Base-by-base conservation (phyloP, 2,329 filamentous ascomycete species). In the Macrophomina pseudophaseolina region DNA sequence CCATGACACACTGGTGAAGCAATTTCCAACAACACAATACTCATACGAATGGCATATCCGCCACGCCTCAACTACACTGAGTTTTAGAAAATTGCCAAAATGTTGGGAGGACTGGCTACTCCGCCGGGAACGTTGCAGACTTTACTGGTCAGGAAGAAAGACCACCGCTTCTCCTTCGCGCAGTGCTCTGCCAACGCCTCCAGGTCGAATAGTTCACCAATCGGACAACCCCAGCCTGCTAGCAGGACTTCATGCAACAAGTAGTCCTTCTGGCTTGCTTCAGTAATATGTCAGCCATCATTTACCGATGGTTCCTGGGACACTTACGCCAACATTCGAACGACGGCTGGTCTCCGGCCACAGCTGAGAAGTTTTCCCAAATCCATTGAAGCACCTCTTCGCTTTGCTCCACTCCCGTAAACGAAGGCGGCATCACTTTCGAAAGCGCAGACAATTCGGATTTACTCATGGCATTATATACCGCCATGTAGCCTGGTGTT, bases 351-450 rank as follows among this genome's bases (percentile, higher is more conserved):
- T 91, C 89, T 0, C 86, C 85, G 0, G 85, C 87, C 1, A 89
- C 87, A 0, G 86, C 88, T 0, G 88, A 80, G 70, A 91, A 90
- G 63, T 86, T 84, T 71, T 91, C 86, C 80, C 90, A 89, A 62
- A 91, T 70, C 88, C 88, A 91, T 48, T 84, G 82, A 3, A 85
- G 80, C 8, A 86, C 82, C 28, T 83, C 82, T 35, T 84, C 76
- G 35, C 54, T 66, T 46, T 68, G 66, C 46, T 70, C 68, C 0
- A 70, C 65, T 5, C 69, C 69, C 0, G 71, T 18, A 30, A 62
- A 63, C 4, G 44, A 40, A 9, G 66, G 64, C 12, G 68, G 68
- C n/a, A 52, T 18, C 6, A 51, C 59, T 42, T 70, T 60, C n/a
- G 60, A 32, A 23, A 69, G 63, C 9, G 68, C 7, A 4, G 66